Conservation (phyloP, 306 rosid genomes). For the Sechiopsis laciniata region DNA sequence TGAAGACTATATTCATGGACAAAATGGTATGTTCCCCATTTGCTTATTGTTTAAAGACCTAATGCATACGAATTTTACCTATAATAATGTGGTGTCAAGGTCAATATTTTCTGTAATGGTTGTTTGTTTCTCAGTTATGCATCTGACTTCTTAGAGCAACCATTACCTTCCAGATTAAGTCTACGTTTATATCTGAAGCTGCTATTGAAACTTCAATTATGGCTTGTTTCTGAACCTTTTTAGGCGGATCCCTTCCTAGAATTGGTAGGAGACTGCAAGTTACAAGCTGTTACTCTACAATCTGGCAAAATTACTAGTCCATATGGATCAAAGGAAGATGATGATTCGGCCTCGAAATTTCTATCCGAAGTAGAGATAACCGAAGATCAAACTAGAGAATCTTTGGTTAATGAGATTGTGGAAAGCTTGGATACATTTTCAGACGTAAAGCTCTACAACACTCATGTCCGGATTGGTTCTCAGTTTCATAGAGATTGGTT, state of each 20-base stretch:
- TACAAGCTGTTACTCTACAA: slow-evolving; percentile 45
- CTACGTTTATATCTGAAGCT: slow-evolving; percentile 9
- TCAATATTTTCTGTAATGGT: background rate
- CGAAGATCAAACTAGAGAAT: slow-evolving; percentile 46
- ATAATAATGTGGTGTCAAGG: background rate
- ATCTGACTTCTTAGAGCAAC: background rate
- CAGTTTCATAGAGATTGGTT: background rate
- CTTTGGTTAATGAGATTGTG: slow-evolving; percentile 53
- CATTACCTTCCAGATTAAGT: background rate
- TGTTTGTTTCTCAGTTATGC: background rate
- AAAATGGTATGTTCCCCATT: slow-evolving; percentile 40
- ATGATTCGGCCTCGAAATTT: slow-evolving; percentile 43
- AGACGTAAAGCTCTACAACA: slow-evolving; percentile 38
- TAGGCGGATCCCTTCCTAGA: slow-evolving; percentile 83
- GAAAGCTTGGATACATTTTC: slow-evolving; percentile 50
- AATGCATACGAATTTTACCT: background rate
- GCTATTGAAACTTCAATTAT: background rate
- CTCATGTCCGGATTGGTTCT: slow-evolving; percentile 3
- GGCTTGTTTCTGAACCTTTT: slow-evolving; percentile 21
- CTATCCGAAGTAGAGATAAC: slow-evolving; percentile 41
- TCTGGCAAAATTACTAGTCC: slow-evolving; percentile 29
- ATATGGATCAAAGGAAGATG: slow-evolving; percentile 80
- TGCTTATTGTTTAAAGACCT: background rate
- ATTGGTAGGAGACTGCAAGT: slow-evolving; percentile 59
- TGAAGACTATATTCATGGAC: slow-evolving; percentile 48